Evolutionary conservation across 2,329 filamentous ascomycete species (phyloP).

Genomic region (Sporothrix pallida): DNA sequence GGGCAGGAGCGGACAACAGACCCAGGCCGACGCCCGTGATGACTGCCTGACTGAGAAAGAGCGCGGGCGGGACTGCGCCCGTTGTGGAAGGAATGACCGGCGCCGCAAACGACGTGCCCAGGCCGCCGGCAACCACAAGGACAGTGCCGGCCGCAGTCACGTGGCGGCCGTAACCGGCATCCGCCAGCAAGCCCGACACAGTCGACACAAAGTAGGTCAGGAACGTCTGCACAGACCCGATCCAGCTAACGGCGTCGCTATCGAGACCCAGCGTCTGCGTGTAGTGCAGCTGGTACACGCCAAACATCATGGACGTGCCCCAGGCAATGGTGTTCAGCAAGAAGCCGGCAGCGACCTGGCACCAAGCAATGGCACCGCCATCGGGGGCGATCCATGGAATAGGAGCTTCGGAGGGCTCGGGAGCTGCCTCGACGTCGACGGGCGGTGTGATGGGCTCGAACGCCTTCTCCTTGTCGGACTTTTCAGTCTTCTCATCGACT

Average conservation of each 20-base stretch:
- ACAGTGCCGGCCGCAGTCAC: constrained; percentile 50
- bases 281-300: constrained; percentile 56
- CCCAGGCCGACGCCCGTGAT: constrained; percentile 61
- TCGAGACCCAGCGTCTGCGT: constrained; percentile 45
- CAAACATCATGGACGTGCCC: constrained; percentile 58
- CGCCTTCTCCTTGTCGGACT: neutral
- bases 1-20: constrained; percentile 59
- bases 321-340: constrained; percentile 58
- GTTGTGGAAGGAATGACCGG: constrained; percentile 51
- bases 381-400: constrained; percentile 45
- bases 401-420: neutral
- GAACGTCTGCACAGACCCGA: constrained; percentile 58
- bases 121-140: constrained; percentile 53
- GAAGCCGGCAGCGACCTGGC: constrained; percentile 55
- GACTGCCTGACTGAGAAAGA: constrained; percentile 60
- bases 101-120: constrained; percentile 55
- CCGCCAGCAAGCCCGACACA: constrained; percentile 56
- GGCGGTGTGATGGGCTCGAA: neutral
- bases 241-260: constrained; percentile 53
- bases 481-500: neutral
- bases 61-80: neutral
- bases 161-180: constrained; percentile 55
- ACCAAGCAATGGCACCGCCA: constrained; percentile 56
- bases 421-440: neutral
- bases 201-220: constrained; percentile 56